These are phyloP conservation scores for Reutealis trisperma DNA, from an alignment of 345 rosid genomes.

Conservation along the genomic window DNA sequence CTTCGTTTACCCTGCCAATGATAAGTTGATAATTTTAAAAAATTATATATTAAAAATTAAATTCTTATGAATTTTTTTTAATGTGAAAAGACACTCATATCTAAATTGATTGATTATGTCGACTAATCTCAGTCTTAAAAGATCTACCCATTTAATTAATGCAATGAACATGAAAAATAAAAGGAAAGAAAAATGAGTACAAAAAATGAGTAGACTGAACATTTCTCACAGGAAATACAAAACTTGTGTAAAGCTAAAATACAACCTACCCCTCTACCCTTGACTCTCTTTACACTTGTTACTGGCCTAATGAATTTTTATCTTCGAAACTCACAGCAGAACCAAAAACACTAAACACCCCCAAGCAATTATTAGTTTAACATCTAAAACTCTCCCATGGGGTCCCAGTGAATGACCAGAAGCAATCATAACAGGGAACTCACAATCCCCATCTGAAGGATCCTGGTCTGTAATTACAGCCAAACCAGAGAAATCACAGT, in stretches of 20 bases:
- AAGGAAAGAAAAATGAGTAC: no score
- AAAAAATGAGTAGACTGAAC: not conserved
- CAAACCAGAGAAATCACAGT: slow-evolving; percentile 71
- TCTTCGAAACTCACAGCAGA: not conserved
- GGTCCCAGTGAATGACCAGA: slow-evolving; percentile 26
- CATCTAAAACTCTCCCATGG: slow-evolving; percentile 18
- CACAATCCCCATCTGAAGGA: slow-evolving; percentile 64
- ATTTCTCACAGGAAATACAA: not conserved
- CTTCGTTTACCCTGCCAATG: no score
- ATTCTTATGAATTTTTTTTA: no score
- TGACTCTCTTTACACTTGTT: not conserved
- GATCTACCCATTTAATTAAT: no score
- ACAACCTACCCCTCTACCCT: not conserved
- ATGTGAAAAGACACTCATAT: no score
- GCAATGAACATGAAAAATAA: no score
- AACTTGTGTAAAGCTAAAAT: not conserved
- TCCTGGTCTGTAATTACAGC: slow-evolving; percentile 51
- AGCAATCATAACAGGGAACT: slow-evolving; percentile 68
- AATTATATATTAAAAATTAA: no score
- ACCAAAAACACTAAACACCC: slow-evolving; percentile 26
- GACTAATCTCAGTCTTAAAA: no score
- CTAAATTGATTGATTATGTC: no score
- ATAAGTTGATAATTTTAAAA: no score
- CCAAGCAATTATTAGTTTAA: slow-evolving; percentile 10
- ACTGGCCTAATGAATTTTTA: not conserved